Conservation (phyloP, 495 filamentous ascomycete genomes). For the Talaromyces ruber region DNA sequence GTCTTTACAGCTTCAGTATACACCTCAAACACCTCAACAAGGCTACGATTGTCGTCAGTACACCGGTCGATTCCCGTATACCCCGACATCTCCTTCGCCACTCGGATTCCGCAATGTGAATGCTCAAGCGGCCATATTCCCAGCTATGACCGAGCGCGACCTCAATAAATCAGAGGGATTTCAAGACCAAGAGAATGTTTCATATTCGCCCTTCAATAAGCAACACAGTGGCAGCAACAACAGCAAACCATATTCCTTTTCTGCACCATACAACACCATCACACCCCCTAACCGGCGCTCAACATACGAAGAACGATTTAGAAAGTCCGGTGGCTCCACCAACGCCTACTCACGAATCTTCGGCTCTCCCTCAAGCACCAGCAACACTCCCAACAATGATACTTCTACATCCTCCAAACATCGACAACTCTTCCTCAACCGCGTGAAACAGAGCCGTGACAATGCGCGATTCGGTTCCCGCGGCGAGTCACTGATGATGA, state of each 20-base stretch:
- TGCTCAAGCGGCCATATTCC: neutral
- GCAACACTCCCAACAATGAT: neutral
- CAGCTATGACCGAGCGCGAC: neutral
- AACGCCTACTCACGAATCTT: neutral
- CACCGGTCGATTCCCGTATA: neutral
- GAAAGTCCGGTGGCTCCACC: constrained; percentile 1
- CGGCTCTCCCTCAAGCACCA: constrained; percentile 7
- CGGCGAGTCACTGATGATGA: constrained; percentile 63
- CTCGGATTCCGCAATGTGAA: constrained; percentile 2
- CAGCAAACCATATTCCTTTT: constrained; percentile 6
- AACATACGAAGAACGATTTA: constrained; percentile 6
- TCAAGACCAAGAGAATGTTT: neutral
- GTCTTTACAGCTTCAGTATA: constrained; percentile 2
- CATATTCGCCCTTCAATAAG: neutral
- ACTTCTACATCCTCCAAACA: constrained; percentile 23
- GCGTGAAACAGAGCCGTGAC: constrained; percentile 64
- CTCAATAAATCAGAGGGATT: neutral
- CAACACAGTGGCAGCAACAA: neutral
- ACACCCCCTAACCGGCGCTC: constrained; percentile 6
- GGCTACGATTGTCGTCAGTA: neutral
- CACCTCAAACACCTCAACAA: neutral
- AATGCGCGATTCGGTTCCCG: constrained; percentile 58
- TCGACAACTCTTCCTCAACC: constrained; percentile 62
- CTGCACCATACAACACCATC: constrained; percentile 5
- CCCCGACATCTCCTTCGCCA: constrained; percentile 4